Evolutionary conservation across 495 filamentous ascomycete genomes (phyloP), one percentile per base, ranked within the genome.

Genomic region (Penicillium longicatenatum): DNA sequence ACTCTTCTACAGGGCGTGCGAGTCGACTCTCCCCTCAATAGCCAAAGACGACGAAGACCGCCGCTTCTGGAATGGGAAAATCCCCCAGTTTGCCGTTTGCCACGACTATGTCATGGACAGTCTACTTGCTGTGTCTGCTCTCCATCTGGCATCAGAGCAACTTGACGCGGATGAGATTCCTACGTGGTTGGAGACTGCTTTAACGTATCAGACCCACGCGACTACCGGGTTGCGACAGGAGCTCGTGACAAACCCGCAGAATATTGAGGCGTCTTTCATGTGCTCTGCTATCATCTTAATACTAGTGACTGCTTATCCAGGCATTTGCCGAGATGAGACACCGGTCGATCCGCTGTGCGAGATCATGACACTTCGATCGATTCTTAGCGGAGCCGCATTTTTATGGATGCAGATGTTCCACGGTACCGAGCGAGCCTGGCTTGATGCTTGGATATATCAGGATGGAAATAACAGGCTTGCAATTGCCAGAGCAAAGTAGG

Each of bases 21-120:
- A 29, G 24, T 46, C 42, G 4, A 55, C 58, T 7, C 52, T 53
- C 37, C 58, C 47, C 8, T 54, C 50, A 20, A 50, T 60, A 12
- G 45, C 47, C 21, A 55, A 46, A 20, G 45, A 60, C 37, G 52
- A 60, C 8, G 19, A 55, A 8, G 58, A 55, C 37, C 24, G 58
- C 0, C 44, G 41, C 17, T 60, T 60, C 29, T 60, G 58, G 58
- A 42, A 54, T 22, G 33, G 31, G 24, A 46, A 49, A 21, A 24
- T 60, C 21, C 58, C 58, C 10, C 33, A 54, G 6, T 41, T 60
- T 37, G 58, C 58, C 19, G 54, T 52, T 6, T 30, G 11, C 26
- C 52, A 60, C 50, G 51, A 44, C 22, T 55, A 55, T 26, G 58
- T 60, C 8, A 54, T 60, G 51, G 58, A 60, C 19, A 46, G 58